Base-by-base conservation (phyloP, 768 basidiomycete genomes). In the Cubamyces sp. region DNA sequence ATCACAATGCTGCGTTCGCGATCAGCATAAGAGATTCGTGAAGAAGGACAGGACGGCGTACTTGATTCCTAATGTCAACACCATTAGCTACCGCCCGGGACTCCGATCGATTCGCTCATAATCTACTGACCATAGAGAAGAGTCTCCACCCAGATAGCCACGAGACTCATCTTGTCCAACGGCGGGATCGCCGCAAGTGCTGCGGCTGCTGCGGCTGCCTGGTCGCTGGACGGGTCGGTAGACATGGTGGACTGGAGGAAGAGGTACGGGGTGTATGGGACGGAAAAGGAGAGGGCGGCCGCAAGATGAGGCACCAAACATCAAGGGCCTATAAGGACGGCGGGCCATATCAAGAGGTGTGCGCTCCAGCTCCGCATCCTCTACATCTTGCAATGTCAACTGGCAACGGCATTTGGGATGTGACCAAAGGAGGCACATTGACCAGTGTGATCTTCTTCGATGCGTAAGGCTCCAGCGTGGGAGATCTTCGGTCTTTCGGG, bases 61-160 rank as follows among this genome's bases (percentile, higher is more conserved):
- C 53, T 54, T 54, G 25, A 54, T 54, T 3, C 53, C 53, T 54
- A 15, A 18, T 14, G 8, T 15, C 6, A 3, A 25, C 15, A n/a
- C 3, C 51, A 25, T 39, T 19, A 25, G 19, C 4, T 9, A 21
- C 9, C 19, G 42, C 16, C 8, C 39, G 7, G 12, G 7, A 39
- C 14, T 6, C 18, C 14, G 7, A 6, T 4, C 18, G 1, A 18
- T 16, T 34, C 30, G 18, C 7, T 9, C 12, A 9, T n/a, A 5
- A 16, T 1, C 14, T 12, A 53, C 51, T 39, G n/a, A 53, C 51
- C 51, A 8, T 53, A 53, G 18, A 53, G 39, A 4, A 53, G n/a
- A 3, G 51, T 53, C 51, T 53, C 51, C 5, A 53, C 15, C 51
- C 51, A 53, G 21, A 53, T 53, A 5, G 51, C 51, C 19, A 53